These are phyloP conservation scores for Nicotiana undulata DNA, from an alignment of 257 asterid species.

Conservation along the genomic window DNA sequence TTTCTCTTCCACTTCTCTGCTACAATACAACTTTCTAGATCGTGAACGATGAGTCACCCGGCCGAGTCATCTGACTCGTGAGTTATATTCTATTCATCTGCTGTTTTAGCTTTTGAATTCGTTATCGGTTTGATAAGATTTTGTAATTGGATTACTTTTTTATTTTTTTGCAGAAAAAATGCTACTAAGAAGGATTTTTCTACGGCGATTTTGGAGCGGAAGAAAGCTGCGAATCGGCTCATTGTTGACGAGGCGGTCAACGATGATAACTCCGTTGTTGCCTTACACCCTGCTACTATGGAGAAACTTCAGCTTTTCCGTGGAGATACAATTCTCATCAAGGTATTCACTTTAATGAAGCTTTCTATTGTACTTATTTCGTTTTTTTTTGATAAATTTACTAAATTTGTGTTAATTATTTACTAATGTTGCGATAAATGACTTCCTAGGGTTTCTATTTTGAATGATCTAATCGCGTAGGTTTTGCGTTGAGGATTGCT, in stretches of 20 bases:
- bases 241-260: slow-evolving; percentile 82
- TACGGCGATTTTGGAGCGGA: slow-evolving; percentile 85
- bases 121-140: neutral
- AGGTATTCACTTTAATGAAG: slow-evolving; percentile 32
- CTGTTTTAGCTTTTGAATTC: neutral
- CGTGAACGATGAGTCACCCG: slow-evolving; percentile 35
- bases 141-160: neutral
- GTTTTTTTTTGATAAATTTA: neutral
- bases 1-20: neutral
- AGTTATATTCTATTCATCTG: slow-evolving; percentile 13
- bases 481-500: neutral
- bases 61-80: slow-evolving; percentile 81
- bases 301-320: slow-evolving; percentile 86
- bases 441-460: neutral
- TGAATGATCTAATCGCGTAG: neutral
- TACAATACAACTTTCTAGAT: neutral
- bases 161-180: slow-evolving; percentile 35
- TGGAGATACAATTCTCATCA: slow-evolving; percentile 68
- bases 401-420: neutral
- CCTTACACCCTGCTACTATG: slow-evolving; percentile 74
- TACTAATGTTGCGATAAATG: neutral
- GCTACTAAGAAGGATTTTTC: slow-evolving; percentile 68
- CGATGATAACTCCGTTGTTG: slow-evolving; percentile 72
- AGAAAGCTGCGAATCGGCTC: slow-evolving; percentile 73
- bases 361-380: neutral